Evolutionary conservation across 1,139 yeast genomes (phyloP), one percentile per base, ranked within the genome.

Genomic region (Debaryomyces sp.): DNA sequence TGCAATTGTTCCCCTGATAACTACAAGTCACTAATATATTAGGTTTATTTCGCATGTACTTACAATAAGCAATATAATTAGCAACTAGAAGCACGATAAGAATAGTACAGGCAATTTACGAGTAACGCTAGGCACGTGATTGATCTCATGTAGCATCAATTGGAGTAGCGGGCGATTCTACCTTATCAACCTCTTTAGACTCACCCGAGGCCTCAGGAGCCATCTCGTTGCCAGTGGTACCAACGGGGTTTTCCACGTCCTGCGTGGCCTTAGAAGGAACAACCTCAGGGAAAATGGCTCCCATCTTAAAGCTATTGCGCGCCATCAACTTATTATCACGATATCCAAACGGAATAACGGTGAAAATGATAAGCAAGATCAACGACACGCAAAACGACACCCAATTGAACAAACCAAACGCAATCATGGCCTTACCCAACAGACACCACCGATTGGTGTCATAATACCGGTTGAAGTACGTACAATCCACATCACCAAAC

Each of bases 381-480:
- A 68, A 57, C 18, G 68, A 52, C 5, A 56, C 58, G 8, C 56
- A 50, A 43, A 63, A 68, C 45, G 65, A 52, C 5, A 70, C 24
- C 70, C 71, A 71, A 32, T 57, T 54, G 42, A 71, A 49, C 33
- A 71, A 62, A 0, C 66, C 58, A 49, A 71, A 61, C 2, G 72
- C 70, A 49, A 68, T 60, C 13, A 61, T 47, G 1, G 72, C 72
- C 54, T 70, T 64, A 6, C 64, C 64, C 5, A 60, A 24, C 34
- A 50, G 49, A 54, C 76, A 71, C 42, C 57, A 47, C 26, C 27
- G 15, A 15, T 15, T 30, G 7, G 27, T n/a, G 23, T 8, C 32
- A 17, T 18, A 35, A 35, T 30, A 40, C 27, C 30, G 32, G 38
- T 45, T 48, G 33, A 10, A 34, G 43, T 38, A 30, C 41, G 24